A percentile compares a stretch with the other conserved stretches of the same genome.
Evolutionary conservation across 208 protist species (phyloP).

Genomic region (Lotmaria passim): DNA sequence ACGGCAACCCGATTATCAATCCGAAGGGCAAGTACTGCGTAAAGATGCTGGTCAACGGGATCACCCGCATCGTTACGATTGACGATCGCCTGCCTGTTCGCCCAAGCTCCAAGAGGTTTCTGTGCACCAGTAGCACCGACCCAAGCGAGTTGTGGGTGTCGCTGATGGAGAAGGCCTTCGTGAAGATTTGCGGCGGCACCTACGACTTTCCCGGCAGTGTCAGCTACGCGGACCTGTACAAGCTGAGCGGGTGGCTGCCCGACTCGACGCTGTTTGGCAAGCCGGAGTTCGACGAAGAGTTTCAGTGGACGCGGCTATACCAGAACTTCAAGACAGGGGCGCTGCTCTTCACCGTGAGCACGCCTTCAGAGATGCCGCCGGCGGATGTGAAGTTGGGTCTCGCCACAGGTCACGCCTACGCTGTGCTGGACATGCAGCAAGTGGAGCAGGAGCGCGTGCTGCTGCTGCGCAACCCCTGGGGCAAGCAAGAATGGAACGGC

Average conservation of each 20-base stretch:
- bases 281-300: slow-evolving; percentile 64
- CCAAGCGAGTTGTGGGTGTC: slow-evolving; percentile 74
- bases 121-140: slow-evolving; percentile 55
- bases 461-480: slow-evolving; percentile 86
- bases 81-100: slow-evolving; percentile 86
- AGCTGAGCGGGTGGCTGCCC: slow-evolving; percentile 88
- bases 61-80: slow-evolving; percentile 85
- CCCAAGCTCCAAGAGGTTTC: slow-evolving; percentile 34
- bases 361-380: slow-evolving; percentile 30
- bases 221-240: slow-evolving; percentile 87
- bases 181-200: slow-evolving; percentile 86
- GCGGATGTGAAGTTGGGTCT: slow-evolving; percentile 46
- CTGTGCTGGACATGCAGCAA: slow-evolving; percentile 71
- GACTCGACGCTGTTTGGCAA: slow-evolving; percentile 51
- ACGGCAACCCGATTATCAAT: slow-evolving; percentile 79
- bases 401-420: slow-evolving; percentile 70
- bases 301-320: slow-evolving; percentile 76
- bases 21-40: slow-evolving; percentile 90
- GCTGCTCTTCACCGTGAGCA: slow-evolving; percentile 75
- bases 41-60: slow-evolving; percentile 93
- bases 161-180: slow-evolving; percentile 88
- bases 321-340: slow-evolving; percentile 61
- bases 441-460: slow-evolving; percentile 54
- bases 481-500: slow-evolving; percentile 62
- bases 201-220: slow-evolving; percentile 89